Evolutionary conservation across 2,329 filamentous ascomycete species (phyloP).

Genomic region (Aspergillus tamarii): DNA sequence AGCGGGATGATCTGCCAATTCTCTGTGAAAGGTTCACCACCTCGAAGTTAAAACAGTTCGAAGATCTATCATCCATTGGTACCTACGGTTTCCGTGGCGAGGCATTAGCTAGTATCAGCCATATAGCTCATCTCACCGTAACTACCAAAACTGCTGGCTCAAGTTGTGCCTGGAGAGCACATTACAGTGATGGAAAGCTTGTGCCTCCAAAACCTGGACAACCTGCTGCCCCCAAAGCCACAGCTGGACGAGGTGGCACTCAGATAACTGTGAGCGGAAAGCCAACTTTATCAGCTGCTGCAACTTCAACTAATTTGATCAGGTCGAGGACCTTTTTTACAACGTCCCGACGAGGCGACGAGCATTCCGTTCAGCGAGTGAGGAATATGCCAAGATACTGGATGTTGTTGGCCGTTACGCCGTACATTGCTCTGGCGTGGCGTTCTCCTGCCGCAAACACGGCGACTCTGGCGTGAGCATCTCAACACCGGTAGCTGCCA

Average conservation of each 20-base stretch:
- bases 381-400: conserved; percentile 97
- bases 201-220: conserved; percentile 86
- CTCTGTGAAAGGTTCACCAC: conserved; percentile 96
- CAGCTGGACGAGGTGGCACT: conserved; percentile 84
- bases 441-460: conserved; percentile 95
- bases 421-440: conserved; percentile 86
- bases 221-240: conserved; percentile 79
- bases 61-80: conserved; percentile 84
- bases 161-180: conserved; percentile 84
- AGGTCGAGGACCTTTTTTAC: conserved; percentile 94
- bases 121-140: conserved; percentile 93
- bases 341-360: conserved; percentile 86
- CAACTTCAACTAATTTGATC: conserved; percentile 5
- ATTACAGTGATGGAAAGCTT: conserved; percentile 82
- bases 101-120: conserved; percentile 94
- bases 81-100: conserved; percentile 99
- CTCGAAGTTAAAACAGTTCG: conserved; percentile 90
- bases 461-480: conserved; percentile 84
- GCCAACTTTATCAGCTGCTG: neutral
- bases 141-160: conserved; percentile 92
- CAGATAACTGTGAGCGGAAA: conserved; percentile 74
- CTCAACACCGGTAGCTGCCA: conserved; percentile 74
- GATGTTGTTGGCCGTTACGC: conserved; percentile 93
- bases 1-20: conserved; percentile 90
- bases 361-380: conserved; percentile 87